Evolutionary conservation across 441 rosid genomes (phyloP), one percentile per base, ranked within the genome.

Genomic region (Omphalea diandra): DNA sequence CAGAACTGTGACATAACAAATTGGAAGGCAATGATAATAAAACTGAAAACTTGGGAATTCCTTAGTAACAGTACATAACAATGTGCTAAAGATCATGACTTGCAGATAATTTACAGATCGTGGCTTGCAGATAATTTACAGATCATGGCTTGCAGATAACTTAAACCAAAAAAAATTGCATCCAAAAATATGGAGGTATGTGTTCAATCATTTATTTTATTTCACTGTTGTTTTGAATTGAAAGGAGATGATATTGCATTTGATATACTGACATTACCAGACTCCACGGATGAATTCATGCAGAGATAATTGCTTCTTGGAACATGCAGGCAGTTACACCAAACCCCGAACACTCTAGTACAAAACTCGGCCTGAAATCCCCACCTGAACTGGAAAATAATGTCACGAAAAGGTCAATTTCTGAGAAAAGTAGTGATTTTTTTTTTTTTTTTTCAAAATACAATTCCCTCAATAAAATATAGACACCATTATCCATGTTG

Each of bases 241-340:
- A 44, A 44, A 29, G 67, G 50, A 27, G 31, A 47, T 32, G 18
- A 40, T 32, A 26, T 20, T 47, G 20, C 55, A 64, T n/a, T 29
- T 22, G 33, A 20, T 41, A 29, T 31, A 8, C 29, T 33, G n/a
- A 24, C 33, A 67, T 67, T 67, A 67, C 73, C 72, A 35, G 20
- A 20, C 47, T 72, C 69, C 32, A 44, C 52, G 43, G 7, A 29
- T 60, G 11, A 15, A 52, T 29, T 60, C 62, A 26, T 40, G 65
- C 66, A 36, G 57, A 32, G 40, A 38, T 1, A 12, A 22, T 1
- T 26, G 26, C n/a, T 67, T 67, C 41, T 55, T 38, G 72, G 33
- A 67, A 59, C 50, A 59, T 35, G 54, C 24, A 53, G 32, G 22
- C 44, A 22, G 67, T 29, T 36, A 20, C 55, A 47, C 31, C 53